Evolutionary conservation across 1,284 basidiomycete genomes (phyloP).

Genomic region (Athelia psychrophila): DNA sequence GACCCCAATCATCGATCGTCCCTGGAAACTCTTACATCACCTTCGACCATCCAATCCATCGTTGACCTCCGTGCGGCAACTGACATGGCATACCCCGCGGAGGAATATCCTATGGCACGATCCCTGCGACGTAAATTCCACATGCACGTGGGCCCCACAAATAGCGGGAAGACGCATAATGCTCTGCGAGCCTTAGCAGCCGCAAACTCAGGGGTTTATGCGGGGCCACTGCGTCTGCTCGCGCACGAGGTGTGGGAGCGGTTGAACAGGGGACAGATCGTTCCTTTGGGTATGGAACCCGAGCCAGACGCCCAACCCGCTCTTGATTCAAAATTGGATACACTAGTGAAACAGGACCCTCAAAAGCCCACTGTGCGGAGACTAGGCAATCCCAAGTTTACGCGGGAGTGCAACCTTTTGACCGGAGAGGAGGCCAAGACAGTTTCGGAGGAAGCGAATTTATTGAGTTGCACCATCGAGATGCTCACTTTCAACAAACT

Average conservation of each 20-base stretch:
- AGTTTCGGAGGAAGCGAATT: conserved; percentile 53
- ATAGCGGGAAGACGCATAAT: conserved; percentile 95
- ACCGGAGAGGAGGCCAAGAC: conserved; percentile 92
- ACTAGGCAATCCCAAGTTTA: conserved; percentile 45
- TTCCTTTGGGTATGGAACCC: conserved; percentile 49
- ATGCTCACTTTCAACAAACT: conserved; percentile 62
- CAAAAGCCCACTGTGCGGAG: conserved; percentile 30
- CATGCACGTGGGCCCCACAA: conserved; percentile 97
- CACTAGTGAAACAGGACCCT: conserved; percentile 14
- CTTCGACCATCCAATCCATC: conserved; percentile 32
- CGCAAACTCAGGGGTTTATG: conserved; percentile 77
- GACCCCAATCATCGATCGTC: conserved; percentile 23
- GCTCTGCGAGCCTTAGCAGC: conserved; percentile 87
- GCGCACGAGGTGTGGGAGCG: conserved; percentile 96
- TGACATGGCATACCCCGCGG: conserved; percentile 37
- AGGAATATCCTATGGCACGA: conserved; percentile 40
- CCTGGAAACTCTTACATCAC: conserved; percentile 21
- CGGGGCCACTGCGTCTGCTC: conserved; percentile 88
- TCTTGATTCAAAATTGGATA: conserved; percentile 33
- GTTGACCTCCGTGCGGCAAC: conserved; percentile 35
- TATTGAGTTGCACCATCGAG: conserved; percentile 89
- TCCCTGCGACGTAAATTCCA: conserved; percentile 72
- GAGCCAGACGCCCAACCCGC: conserved; percentile 18
- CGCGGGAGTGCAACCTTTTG: conserved; percentile 80
- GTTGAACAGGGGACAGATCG: conserved; percentile 87